Evolutionary conservation across 345 rosid species (phyloP).

Genomic region (Jatropha curcas): DNA sequence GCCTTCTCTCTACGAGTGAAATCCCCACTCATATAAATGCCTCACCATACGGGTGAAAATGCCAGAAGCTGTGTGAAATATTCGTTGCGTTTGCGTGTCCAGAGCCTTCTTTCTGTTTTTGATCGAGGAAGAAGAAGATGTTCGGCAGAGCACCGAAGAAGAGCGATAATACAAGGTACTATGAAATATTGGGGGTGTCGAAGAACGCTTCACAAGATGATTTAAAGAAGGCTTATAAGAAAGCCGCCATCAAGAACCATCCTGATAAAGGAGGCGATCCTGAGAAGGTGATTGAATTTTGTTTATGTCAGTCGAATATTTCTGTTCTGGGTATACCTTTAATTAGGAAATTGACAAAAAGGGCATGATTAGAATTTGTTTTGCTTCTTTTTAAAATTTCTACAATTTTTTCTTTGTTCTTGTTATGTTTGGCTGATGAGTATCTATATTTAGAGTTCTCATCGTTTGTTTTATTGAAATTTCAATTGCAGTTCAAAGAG

Average conservation of each 20-base stretch:
- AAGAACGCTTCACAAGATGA: slow-evolving; percentile 75
- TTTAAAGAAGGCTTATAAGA: slow-evolving; percentile 84
- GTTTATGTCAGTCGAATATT: not conserved
- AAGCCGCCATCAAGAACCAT: slow-evolving; percentile 92
- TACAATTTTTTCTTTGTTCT: no score
- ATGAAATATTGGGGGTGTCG: slow-evolving; percentile 82
- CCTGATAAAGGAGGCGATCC: slow-evolving; percentile 99
- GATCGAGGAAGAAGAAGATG: slow-evolving; percentile 36
- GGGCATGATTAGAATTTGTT: no score
- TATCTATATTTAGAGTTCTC: not conserved
- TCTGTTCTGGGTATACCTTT: not conserved
- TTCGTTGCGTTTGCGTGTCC: not conserved
- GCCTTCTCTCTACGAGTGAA: no score
- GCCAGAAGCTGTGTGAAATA: no score
- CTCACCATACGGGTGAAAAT: not conserved
- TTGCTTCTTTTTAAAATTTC: no score
- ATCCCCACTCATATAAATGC: not conserved
- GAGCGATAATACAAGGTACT: slow-evolving; percentile 75
- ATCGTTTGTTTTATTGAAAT: not conserved
- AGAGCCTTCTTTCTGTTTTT: not conserved
- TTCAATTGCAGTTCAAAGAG: slow-evolving; percentile 75
- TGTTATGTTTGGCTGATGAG: no score
- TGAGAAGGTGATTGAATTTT: slow-evolving; percentile 53
- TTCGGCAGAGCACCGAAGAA: slow-evolving; percentile 78
- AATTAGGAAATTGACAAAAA: not conserved